Percentiles rank a stretch among this genome's conserved stretches.
These are phyloP conservation scores for Crucibulum laeve DNA, from an alignment of 768 basidiomycete genomes.

Conservation along the genomic window DNA sequence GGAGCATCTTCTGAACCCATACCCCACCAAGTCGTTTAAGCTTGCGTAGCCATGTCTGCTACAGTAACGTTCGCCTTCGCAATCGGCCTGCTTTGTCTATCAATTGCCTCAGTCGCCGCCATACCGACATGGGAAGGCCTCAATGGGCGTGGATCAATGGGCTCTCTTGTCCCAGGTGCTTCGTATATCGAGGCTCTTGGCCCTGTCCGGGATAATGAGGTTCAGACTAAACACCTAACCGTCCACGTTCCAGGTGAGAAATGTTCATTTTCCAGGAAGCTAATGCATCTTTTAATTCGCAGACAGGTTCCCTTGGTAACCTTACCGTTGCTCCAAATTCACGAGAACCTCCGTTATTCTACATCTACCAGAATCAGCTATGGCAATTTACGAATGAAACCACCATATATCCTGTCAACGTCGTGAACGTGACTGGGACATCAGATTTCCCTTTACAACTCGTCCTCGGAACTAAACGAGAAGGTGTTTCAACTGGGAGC, in stretches of 20 bases:
- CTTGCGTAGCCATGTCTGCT: constrained; percentile 1
- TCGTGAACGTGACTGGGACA: constrained; percentile 43
- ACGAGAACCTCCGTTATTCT: constrained; percentile 42
- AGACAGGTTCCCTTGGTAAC: constrained; percentile 41
- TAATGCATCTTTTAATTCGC: neutral
- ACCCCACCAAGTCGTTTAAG: too few relatives aligned
- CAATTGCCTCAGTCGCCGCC: constrained; percentile 19
- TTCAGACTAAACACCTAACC: constrained; percentile 23
- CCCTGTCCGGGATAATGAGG: constrained; percentile 13
- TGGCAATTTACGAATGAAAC: constrained; percentile 55
- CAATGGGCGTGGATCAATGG: constrained; percentile 28
- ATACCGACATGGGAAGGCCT: constrained; percentile 42
- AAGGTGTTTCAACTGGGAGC: constrained; percentile 34
- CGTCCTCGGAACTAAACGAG: constrained; percentile 30
- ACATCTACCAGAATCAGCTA: constrained; percentile 46
- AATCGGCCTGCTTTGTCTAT: constrained; percentile 17
- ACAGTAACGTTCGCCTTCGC: constrained; percentile 3
- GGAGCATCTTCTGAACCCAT: too few relatives aligned
- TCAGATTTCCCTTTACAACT: constrained; percentile 46
- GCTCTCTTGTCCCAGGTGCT: constrained; percentile 36
- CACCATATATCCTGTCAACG: constrained; percentile 49
- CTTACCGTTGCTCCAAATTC: constrained; percentile 34
- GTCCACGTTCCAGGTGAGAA: constrained; percentile 25
- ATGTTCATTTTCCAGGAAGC: neutral
- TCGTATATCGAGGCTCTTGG: constrained; percentile 34